Percentiles rank a stretch among this genome's conserved stretches.
Conservation (phyloP, 106 monocot genomes). For the Xerophyta viscosa region DNA sequence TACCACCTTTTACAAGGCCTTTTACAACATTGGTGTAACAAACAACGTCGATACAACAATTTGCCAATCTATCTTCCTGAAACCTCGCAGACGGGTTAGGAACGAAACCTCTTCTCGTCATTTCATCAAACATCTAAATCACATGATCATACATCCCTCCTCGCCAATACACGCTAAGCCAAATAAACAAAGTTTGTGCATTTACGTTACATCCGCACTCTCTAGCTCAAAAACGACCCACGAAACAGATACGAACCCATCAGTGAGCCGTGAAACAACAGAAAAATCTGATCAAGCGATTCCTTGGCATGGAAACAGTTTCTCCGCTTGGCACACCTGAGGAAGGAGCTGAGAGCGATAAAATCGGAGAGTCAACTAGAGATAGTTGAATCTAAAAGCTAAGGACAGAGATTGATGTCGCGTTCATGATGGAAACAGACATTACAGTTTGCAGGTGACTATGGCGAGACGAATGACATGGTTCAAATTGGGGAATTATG, state of each 20-base stretch:
- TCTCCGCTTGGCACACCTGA: constrained; percentile 50
- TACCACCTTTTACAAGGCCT: constrained; percentile 29
- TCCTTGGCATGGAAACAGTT: constrained; percentile 34
- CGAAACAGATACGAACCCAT: constrained; percentile 19
- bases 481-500: no score
- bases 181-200: constrained; percentile 41
- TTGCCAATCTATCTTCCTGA: constrained; percentile 22
- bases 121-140: constrained; percentile 44
- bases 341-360: constrained; percentile 50
- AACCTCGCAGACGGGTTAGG: constrained; percentile 54
- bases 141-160: constrained; percentile 25
- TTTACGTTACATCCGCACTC: constrained; percentile 30
- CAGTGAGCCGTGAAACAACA: constrained; percentile 29
- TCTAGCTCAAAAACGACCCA: constrained; percentile 22
- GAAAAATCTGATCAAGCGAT: constrained; percentile 35
- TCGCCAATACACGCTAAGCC: constrained; percentile 48
- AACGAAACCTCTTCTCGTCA: constrained; percentile 18
- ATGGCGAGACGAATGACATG: no score
- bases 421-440: no score
- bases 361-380: constrained; percentile 41
- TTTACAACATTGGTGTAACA: constrained; percentile 39
- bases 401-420: constrained; percentile 18
- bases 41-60: constrained; percentile 33
- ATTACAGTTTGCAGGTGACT: no score
- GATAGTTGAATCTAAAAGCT: constrained; percentile 25